Evolutionary conservation across 371 early-diverging fungal species (phyloP).

Genomic region (Mortierella sp.): DNA sequence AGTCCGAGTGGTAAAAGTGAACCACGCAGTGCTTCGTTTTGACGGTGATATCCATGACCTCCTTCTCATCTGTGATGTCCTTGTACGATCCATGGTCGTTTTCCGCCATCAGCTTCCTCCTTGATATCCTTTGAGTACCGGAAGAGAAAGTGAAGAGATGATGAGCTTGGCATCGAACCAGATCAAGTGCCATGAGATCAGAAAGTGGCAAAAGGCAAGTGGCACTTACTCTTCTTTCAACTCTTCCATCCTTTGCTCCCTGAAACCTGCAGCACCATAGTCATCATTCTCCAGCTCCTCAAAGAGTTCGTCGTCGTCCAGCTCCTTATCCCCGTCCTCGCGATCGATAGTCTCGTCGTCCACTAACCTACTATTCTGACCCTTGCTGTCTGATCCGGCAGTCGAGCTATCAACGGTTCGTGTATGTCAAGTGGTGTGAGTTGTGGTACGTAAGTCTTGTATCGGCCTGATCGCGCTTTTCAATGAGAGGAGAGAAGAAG

Average conservation of each 20-base stretch:
- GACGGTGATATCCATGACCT: conserved; percentile 86
- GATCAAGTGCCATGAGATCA: too few relatives aligned
- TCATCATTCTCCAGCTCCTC: conserved; percentile 71
- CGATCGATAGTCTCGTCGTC: conserved; percentile 42
- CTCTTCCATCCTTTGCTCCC: conserved; percentile 68
- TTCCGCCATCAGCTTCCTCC: conserved; percentile 71
- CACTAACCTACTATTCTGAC: conserved; percentile 15
- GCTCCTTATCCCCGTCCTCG: conserved; percentile 47
- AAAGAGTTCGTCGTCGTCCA: conserved; percentile 67
- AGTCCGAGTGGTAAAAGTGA: conserved; percentile 93
- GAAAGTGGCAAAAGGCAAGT: background rate
- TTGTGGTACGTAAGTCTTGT: background rate
- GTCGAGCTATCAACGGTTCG: conserved; percentile 2
- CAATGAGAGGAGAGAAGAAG: too few relatives aligned
- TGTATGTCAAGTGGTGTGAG: background rate
- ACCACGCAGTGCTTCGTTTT: conserved; percentile 79
- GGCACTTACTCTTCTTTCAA: conserved; percentile 61
- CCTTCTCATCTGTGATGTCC: conserved; percentile 86
- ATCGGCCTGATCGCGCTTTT: too few relatives aligned
- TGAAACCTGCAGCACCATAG: conserved; percentile 60
- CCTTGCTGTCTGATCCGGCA: conserved; percentile 8
- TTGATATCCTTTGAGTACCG: conserved; percentile 58
- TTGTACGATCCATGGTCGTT: conserved; percentile 84
- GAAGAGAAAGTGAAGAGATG: conserved; percentile 8
- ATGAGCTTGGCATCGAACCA: background rate